Percentiles rank a stretch among this genome's conserved stretches.
phyloP scores from a whole-genome alignment of 257 asterid species.

The Solanum paucissectum region DNA sequence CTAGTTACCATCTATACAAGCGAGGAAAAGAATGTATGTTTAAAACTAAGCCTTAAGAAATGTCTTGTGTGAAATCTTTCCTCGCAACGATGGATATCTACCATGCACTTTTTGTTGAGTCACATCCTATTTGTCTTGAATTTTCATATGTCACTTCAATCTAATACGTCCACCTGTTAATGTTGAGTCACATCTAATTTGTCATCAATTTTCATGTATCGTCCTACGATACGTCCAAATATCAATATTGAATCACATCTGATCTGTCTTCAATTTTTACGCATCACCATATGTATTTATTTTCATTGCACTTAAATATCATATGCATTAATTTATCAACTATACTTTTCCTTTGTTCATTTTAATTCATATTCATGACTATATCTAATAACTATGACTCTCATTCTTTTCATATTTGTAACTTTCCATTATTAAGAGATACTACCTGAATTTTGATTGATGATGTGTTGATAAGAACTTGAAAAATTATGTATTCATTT shows the following conservation, averaged over 20 bases:
- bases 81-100: background rate
- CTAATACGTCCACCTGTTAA: background rate
- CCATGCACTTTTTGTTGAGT: background rate
- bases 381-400: no score
- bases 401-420: no score
- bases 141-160: background rate
- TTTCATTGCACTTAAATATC: no score
- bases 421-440: no score
- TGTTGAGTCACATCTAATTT: background rate
- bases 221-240: background rate
- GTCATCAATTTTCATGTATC: background rate
- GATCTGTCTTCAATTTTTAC: background rate
- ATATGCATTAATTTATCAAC: no score
- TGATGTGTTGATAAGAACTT: no score
- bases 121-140: background rate
- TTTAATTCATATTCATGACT: no score
- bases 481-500: no score
- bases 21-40: background rate
- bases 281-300: no score
- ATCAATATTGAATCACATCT: background rate
- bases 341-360: no score
- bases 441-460: no score
- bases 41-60: background rate
- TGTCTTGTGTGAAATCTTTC: background rate
- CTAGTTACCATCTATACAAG: background rate